Conservation (phyloP, 495 filamentous ascomycete genomes). For the Glutinoglossum americanum region DNA sequence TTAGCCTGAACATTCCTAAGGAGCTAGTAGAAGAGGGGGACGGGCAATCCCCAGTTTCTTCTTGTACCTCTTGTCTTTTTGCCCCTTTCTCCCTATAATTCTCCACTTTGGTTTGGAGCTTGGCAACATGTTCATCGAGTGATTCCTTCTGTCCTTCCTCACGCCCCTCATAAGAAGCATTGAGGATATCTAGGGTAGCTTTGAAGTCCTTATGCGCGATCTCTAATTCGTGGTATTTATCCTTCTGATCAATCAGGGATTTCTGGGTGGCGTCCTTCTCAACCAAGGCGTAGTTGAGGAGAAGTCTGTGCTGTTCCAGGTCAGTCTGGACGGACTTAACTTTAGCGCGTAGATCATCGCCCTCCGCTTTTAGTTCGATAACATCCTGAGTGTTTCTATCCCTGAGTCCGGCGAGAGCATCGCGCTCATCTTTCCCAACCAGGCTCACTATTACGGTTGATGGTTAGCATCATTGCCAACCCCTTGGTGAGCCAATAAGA, state of each 20-base stretch:
- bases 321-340: slow-evolving; percentile 16
- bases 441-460: slow-evolving; percentile 18
- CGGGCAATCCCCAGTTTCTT: not conserved
- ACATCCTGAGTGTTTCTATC: slow-evolving; percentile 24
- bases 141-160: slow-evolving; percentile 10
- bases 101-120: slow-evolving; percentile 16
- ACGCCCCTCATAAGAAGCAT: slow-evolving; percentile 13
- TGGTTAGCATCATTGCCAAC: slow-evolving; percentile 6
- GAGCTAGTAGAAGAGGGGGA: not conserved
- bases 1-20: not conserved
- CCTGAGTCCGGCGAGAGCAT: slow-evolving; percentile 26
- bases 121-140: slow-evolving; percentile 11
- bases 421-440: slow-evolving; percentile 26
- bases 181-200: slow-evolving; percentile 15
- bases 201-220: slow-evolving; percentile 14
- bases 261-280: slow-evolving; percentile 16
- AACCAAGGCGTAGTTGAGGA: slow-evolving; percentile 20
- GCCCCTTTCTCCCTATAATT: slow-evolving; percentile 15
- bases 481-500: not conserved
- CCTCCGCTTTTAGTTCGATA: slow-evolving; percentile 23
- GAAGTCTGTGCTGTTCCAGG: slow-evolving; percentile 19
- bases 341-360: slow-evolving; percentile 14
- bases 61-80: slow-evolving; percentile 15
- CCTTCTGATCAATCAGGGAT: slow-evolving; percentile 14
- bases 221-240: slow-evolving; percentile 15